These are phyloP conservation scores for Apophysomyces trapeziformis DNA, from an alignment of 371 early-diverging fungal genomes.

Conservation along the genomic window DNA sequence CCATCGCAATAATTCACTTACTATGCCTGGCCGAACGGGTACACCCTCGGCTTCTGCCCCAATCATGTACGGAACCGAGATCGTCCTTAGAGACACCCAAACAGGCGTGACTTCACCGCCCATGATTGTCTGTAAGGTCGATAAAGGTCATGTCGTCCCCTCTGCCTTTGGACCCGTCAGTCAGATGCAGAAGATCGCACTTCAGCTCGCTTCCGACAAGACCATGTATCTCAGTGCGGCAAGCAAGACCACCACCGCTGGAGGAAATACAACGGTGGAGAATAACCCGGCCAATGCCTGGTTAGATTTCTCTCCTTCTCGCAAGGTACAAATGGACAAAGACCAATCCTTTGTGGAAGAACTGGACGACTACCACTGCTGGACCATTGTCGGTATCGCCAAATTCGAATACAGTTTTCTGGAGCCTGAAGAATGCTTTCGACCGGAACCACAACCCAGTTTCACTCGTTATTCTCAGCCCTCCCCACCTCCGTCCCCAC, in stretches of 20 bases:
- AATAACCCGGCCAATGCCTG: constrained; percentile 33
- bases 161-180: constrained; percentile 74
- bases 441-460: constrained; percentile 14
- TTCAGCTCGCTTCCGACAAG: constrained; percentile 54
- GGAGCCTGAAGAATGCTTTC: constrained; percentile 26
- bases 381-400: constrained; percentile 81
- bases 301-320: constrained; percentile 40
- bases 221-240: constrained; percentile 47
- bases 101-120: constrained; percentile 72
- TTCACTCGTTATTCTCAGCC: constrained; percentile 3
- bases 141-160: constrained; percentile 70
- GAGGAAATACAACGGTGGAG: constrained; percentile 8
- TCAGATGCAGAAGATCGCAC: constrained; percentile 88
- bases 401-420: constrained; percentile 58
- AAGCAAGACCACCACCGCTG: constrained; percentile 26
- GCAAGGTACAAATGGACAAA: background rate
- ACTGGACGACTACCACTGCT: constrained; percentile 80
- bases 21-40: constrained; percentile 1
- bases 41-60: constrained; percentile 35
- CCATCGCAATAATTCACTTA: background rate
- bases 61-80: constrained; percentile 78
- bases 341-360: constrained; percentile 22
- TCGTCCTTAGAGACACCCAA: constrained; percentile 70
- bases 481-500: constrained; percentile 45
- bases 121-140: constrained; percentile 81